Evolutionary conservation across 768 basidiomycete species (phyloP), one percentile per base, ranked within the genome.

Genomic region (Russula emetica): DNA sequence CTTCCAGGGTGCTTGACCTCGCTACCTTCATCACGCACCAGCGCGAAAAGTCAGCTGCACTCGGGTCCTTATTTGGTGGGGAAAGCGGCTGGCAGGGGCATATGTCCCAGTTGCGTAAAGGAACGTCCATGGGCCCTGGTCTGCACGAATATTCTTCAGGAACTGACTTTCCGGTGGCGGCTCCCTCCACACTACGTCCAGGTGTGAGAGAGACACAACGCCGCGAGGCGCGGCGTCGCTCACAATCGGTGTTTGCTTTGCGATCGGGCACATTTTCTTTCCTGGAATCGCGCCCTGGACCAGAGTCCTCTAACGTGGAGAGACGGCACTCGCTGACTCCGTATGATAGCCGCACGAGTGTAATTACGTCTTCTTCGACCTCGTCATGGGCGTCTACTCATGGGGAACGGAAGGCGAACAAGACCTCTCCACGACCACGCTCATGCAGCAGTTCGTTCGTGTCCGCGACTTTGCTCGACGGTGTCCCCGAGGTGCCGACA

Each of bases 211-310:
- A 59, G 30, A 50, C 61, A 16, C 59, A 63, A 47, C 67, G 67
- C 36, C 67, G 66, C 32, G 70, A 71, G 49, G 69, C 72, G 53
- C 73, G 74, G 57, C 71, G 73, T 45, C 74, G 74, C 51, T 74
- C 74, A 5, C 70, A 72, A 54, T 73, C 73, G 3, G 71, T 72
- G 20, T 70, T 71, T 20, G 50, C 68, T 16, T 57, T 66, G 60
- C 70, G 61, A 28, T 66, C 62, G 49, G 66, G 45, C 20, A 66
- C 58, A 22, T 67, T 67, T 59, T 67, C 66, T 20, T 67, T 67
- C 58, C 26, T 64, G n/a, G 66, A 67, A 11, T 50, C 64, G 14
- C 61, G 49, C n/a, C 6, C 55, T 32, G 50, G 22, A 22, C 55
- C 36, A 50, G 63, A 62, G 16, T 36, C 54, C 40, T 26, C 34